A percentile compares a stretch with the other conserved stretches of the same genome.
These are phyloP conservation scores for Starmerella vitae DNA, from an alignment of 805 yeast genomes.

Conservation along the genomic window DNA sequence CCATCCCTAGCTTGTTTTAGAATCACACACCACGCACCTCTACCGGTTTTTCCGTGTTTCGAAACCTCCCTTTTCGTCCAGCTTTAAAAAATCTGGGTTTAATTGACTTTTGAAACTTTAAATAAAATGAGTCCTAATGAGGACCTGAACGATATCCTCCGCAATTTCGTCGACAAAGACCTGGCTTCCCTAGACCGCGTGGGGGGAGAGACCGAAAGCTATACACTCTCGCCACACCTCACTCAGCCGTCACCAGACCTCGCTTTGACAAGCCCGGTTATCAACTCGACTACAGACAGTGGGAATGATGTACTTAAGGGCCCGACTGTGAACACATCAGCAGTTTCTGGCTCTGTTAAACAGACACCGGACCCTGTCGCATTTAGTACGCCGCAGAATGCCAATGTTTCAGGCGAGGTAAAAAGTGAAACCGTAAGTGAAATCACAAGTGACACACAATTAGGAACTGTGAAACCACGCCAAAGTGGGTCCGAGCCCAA, in stretches of 20 bases:
- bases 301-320: background rate
- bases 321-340: no score
- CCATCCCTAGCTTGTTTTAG: background rate
- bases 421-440: background rate
- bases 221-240: slow-evolving; percentile 19
- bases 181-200: slow-evolving; percentile 25
- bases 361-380: background rate
- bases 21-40: background rate
- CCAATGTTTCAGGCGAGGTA: background rate
- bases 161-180: slow-evolving; percentile 25
- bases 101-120: no score
- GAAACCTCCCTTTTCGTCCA: background rate
- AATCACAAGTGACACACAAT: background rate
- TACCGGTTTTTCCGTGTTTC: background rate
- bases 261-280: background rate
- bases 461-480: background rate
- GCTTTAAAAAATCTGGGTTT: background rate
- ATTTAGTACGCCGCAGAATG: background rate
- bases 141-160: slow-evolving; percentile 25
- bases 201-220: slow-evolving; percentile 20
- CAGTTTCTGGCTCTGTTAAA: background rate
- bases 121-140: slow-evolving; percentile 9
- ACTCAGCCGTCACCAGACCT: slow-evolving; percentile 15
- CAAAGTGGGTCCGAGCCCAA: background rate
- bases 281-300: background rate